Conservation (phyloP, 208 protist genomes). For the Acanthamoeba castellanii region DNA sequence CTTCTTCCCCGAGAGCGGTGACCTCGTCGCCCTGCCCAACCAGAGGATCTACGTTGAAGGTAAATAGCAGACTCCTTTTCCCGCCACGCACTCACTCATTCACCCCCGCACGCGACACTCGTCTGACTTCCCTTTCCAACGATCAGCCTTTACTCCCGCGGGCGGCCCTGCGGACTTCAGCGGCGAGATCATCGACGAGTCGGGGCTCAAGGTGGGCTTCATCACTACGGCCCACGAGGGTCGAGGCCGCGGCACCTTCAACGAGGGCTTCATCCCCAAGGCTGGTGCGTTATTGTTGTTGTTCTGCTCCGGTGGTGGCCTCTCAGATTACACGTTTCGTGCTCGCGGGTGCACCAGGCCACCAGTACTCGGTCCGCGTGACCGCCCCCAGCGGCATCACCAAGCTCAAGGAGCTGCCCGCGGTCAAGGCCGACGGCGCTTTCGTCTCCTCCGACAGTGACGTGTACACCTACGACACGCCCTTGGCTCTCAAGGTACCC, state of each 20-base stretch:
- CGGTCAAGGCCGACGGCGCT: not conserved
- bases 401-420: not conserved
- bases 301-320: not conserved
- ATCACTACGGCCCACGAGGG: conserved; percentile 67
- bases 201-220: conserved; percentile 19
- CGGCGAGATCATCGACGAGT: conserved; percentile 64
- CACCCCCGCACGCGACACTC: too few relatives aligned
- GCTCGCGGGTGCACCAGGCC: not conserved
- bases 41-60: conserved; percentile 61
- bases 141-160: conserved; percentile 35
- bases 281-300: not conserved
- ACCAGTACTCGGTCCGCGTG: conserved; percentile 29
- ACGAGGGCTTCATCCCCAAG: not conserved
- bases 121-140: too few relatives aligned
- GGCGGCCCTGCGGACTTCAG: conserved; percentile 65
- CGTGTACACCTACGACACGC: not conserved
- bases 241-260: conserved; percentile 13
- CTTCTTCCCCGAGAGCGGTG: conserved; percentile 71
- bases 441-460: not conserved
- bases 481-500: conserved; percentile 5
- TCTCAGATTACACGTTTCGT: too few relatives aligned
- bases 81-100: not conserved
- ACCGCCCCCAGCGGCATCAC: conserved; percentile 37
- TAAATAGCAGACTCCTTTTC: not conserved
- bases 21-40: not conserved